These are phyloP conservation scores for Aspergillus floridensis DNA, from an alignment of 2,329 filamentous ascomycete species.

Conservation along the genomic window DNA sequence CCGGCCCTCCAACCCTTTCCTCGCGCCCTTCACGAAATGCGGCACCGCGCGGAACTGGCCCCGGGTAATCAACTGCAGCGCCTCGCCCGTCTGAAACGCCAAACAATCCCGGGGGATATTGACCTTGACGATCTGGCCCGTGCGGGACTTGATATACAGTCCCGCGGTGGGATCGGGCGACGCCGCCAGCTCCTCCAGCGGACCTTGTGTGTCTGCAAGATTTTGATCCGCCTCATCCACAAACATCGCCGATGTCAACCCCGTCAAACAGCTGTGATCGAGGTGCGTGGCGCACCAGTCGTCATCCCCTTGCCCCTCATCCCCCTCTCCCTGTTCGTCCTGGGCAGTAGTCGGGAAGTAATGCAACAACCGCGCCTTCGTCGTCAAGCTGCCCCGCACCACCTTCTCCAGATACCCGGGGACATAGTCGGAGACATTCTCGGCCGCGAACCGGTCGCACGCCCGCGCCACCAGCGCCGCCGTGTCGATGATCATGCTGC, in stretches of 20 bases:
- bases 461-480: slow-evolving; percentile 85
- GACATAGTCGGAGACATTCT: slow-evolving; percentile 74
- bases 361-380: slow-evolving; percentile 87
- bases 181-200: slow-evolving; percentile 58
- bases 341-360: slow-evolving; percentile 66
- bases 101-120: slow-evolving; percentile 87
- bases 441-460: slow-evolving; percentile 80
- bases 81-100: slow-evolving; percentile 93
- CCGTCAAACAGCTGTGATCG: slow-evolving; percentile 91
- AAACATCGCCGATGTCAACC: slow-evolving; percentile 93
- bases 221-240: slow-evolving; percentile 65
- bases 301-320: slow-evolving; percentile 61
- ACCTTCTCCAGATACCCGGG: slow-evolving; percentile 80
- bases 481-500: slow-evolving; percentile 80
- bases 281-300: slow-evolving; percentile 82
- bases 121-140: slow-evolving; percentile 81
- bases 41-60: slow-evolving; percentile 92
- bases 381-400: slow-evolving; percentile 79
- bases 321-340: not conserved
- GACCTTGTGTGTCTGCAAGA: not conserved
- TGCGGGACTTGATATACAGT: slow-evolving; percentile 88
- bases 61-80: slow-evolving; percentile 84
- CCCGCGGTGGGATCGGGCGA: slow-evolving; percentile 84
- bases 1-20: slow-evolving; percentile 52
- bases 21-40: slow-evolving; percentile 84